Evolutionary conservation across 495 filamentous ascomycete genomes (phyloP), one percentile per base, ranked within the genome.

Genomic region (Talaromyces nanjingensis): DNA sequence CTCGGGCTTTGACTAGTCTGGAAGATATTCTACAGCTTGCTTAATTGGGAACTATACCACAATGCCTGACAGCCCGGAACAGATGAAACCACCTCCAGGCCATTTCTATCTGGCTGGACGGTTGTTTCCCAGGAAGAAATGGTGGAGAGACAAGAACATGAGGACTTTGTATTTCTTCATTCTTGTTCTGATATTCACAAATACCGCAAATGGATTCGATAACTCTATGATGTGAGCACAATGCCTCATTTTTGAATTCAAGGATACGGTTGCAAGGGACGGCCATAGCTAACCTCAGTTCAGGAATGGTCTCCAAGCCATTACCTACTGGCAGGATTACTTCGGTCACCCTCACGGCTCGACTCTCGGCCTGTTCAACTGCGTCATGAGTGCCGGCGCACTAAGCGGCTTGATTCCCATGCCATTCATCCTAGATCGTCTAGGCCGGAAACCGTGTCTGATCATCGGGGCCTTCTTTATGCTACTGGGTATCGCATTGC

Each of bases 231-330:
- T 83, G 75, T 56, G 27, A 27, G 53, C 11, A 12, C 0, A 27
- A 3, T 25, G 8, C 2, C 8, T 56, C 4, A 4, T 1, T 11
- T 12, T 16, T 54, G 1, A 6, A 54, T 7, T 56, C 14, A 42
- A 42, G 2, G 4, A 16, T 2, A 42, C 4, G 4, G 37, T 9
- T 42, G 37, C 37, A 56, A 22, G 16, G 0, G 9, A 16, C 9
- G 9, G 6, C 7, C 22, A 29, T 27, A 3, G 11, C 27, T 56
- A n/a, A 29, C 24, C n/a, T 49, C 16, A 7, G 3, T 29, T 16
- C 22, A 56, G 53, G 57, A 84, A 83, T 65, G 82, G 80, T 25
- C 67, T 86, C 0, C 81, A 86, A 67, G 65, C 81, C 0, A 67
- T 83, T 1, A 60, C 67, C 11, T 71, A 76, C 47, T 84, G 79